Conservation (phyloP, 768 basidiomycete species). For the Chalciporus sphaerocephalus region DNA sequence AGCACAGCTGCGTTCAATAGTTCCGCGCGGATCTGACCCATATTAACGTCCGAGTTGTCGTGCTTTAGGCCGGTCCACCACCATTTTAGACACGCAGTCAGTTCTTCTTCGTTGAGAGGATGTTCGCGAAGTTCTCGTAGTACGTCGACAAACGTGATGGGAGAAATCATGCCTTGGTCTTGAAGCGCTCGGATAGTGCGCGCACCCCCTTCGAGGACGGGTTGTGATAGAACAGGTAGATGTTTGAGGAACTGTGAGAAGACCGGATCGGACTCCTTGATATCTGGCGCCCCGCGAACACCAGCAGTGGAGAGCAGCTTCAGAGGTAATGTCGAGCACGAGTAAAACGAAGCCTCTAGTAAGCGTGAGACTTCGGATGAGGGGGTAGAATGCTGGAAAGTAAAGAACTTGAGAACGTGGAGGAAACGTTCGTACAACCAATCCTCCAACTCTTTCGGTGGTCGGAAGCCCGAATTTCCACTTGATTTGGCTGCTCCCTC, state of each 20-base stretch:
- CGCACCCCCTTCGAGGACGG: constrained; percentile 52
- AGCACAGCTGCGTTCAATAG: constrained; percentile 73
- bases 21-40: constrained; percentile 47
- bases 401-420: constrained; percentile 86
- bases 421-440: constrained; percentile 59
- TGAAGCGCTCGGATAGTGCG: constrained; percentile 60
- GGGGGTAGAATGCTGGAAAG: constrained; percentile 84
- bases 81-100: constrained; percentile 84
- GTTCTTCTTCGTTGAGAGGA: constrained; percentile 68
- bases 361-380: constrained; percentile 68
- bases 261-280: constrained; percentile 69
- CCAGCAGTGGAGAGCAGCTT: constrained; percentile 75
- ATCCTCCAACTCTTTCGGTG: constrained; percentile 40
- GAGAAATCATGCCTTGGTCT: constrained; percentile 58
- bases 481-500: constrained; percentile 38
- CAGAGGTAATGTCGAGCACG: constrained; percentile 51
- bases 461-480: constrained; percentile 23
- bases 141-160: constrained; percentile 80
- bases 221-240: constrained; percentile 67
- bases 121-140: constrained; percentile 67
- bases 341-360: constrained; percentile 78
- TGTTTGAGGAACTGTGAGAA: constrained; percentile 74
- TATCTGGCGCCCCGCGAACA: constrained; percentile 56
- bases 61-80: constrained; percentile 66
- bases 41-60: constrained; percentile 33